Conservation (phyloP, 2,329 filamentous ascomycete genomes). For the Penicillium sp. region DNA sequence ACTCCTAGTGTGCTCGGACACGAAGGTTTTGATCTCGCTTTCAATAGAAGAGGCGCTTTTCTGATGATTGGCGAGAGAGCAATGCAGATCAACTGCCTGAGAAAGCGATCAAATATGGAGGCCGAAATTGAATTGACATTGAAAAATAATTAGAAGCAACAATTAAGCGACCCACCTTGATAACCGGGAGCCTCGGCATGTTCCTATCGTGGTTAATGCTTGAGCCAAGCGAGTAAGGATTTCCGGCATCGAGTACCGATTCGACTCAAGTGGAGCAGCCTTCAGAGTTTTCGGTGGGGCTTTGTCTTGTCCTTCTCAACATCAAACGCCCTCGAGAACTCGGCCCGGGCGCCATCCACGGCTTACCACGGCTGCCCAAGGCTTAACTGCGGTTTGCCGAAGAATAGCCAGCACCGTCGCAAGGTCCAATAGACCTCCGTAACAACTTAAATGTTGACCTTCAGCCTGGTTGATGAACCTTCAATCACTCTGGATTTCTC, state of each 20-base stretch:
- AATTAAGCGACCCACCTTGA: slow-evolving; percentile 14
- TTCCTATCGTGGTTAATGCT: slow-evolving; percentile 9
- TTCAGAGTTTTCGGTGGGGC: slow-evolving; percentile 12
- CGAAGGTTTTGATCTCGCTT: not conserved
- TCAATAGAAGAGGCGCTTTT: not conserved
- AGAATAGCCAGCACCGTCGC: not conserved
- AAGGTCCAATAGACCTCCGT: too few species aligned
- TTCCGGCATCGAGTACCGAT: slow-evolving; percentile 10
- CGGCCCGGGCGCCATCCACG: slow-evolving; percentile 6
- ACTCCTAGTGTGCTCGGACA: not conserved
- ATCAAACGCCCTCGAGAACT: not conserved
- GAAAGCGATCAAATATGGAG: not conserved
- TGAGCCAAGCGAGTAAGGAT: not conserved
- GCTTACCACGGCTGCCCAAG: not conserved
- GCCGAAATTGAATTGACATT: not conserved
- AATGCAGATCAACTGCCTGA: slow-evolving; percentile 7
- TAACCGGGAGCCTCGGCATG: slow-evolving; percentile 17
- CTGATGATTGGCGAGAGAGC: not conserved
- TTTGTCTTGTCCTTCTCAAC: not conserved
- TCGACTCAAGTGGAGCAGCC: slow-evolving; percentile 1
- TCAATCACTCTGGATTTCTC: not conserved
- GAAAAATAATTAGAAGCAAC: slow-evolving; percentile 3
- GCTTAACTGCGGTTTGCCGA: slow-evolving; percentile 8
- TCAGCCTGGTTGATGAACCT: not conserved
- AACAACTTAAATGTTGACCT: too few species aligned